Evolutionary conservation across 2,329 filamentous ascomycete genomes (phyloP).

Genomic region (Aspergillus nomiae): DNA sequence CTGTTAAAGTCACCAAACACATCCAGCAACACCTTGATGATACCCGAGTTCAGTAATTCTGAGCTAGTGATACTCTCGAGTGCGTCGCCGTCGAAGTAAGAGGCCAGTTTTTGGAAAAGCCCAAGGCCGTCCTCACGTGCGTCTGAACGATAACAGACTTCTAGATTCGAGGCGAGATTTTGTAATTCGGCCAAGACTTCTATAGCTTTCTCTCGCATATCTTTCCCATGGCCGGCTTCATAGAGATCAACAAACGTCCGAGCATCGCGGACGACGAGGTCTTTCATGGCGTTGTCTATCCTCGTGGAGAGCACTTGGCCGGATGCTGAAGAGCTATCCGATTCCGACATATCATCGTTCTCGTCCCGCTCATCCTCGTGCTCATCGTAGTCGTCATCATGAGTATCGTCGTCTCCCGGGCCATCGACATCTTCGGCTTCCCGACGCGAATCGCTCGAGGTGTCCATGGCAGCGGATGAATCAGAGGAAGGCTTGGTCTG

Average conservation of each 20-base stretch:
- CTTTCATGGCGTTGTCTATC: constrained; percentile 59
- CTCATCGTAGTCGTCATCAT: constrained; percentile 57
- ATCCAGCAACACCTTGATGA: constrained; percentile 80
- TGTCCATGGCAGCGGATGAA: constrained; percentile 21
- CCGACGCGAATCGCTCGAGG: constrained; percentile 17
- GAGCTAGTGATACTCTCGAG: constrained; percentile 94
- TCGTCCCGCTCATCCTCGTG: constrained; percentile 53
- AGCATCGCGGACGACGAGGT: constrained; percentile 74
- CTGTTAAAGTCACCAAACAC: constrained; percentile 73
- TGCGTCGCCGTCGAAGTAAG: constrained; percentile 85
- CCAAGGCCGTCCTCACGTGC: constrained; percentile 55
- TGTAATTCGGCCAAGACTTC: constrained; percentile 75
- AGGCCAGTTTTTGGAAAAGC: constrained; percentile 74
- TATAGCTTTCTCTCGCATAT: constrained; percentile 76
- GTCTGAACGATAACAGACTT: constrained; percentile 64
- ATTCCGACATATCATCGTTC: constrained; percentile 60
- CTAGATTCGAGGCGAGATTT: constrained; percentile 70
- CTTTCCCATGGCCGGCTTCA: constrained; percentile 72
- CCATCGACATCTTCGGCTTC: constrained; percentile 39
- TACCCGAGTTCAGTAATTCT: constrained; percentile 85
- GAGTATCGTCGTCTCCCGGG: constrained; percentile 55
- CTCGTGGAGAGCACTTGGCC: constrained; percentile 42
- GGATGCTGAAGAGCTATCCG: constrained; percentile 64
- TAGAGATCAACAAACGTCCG: constrained; percentile 82
- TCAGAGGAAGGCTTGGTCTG: constrained; percentile 16